Evolutionary conservation across 352 stramenopile species (phyloP).

Genomic region (Pythium phragmiticola): DNA sequence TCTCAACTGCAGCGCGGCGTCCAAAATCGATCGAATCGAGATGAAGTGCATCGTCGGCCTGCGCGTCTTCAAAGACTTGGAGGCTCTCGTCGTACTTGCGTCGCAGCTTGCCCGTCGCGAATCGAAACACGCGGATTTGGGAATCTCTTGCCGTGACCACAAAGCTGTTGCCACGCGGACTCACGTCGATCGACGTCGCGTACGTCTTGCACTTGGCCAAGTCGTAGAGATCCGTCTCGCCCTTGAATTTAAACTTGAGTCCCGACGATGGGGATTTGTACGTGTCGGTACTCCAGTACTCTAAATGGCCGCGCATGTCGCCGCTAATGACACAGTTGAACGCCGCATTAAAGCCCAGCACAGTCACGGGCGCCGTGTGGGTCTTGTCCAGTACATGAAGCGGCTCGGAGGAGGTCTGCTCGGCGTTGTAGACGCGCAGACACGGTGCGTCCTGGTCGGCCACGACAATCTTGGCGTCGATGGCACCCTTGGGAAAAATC

Average conservation of each 20-base stretch:
- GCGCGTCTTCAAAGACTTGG: conserved; percentile 86
- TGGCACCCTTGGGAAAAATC: conserved; percentile 59
- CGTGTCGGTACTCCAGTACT: conserved; percentile 91
- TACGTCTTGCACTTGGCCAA: conserved; percentile 92
- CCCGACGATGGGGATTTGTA: conserved; percentile 44
- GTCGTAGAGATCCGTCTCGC: conserved; percentile 96
- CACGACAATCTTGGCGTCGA: conserved; percentile 75
- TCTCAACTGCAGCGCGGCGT: conserved; percentile 81
- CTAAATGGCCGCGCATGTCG: conserved; percentile 92
- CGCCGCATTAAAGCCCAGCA: conserved; percentile 84
- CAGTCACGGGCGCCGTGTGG: conserved; percentile 91
- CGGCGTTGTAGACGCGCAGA: conserved; percentile 88
- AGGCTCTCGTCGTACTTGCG: conserved; percentile 90
- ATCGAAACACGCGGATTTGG: conserved; percentile 89
- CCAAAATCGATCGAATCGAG: conserved; percentile 89
- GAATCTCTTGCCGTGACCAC: conserved; percentile 86
- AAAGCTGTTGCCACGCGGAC: conserved; percentile 68
- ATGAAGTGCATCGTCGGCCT: conserved; percentile 67
- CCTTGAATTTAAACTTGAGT: conserved; percentile 91
- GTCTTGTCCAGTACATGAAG: conserved; percentile 73
- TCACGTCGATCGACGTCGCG: conserved; percentile 77
- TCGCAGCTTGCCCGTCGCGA: conserved; percentile 84
- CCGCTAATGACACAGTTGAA: conserved; percentile 90
- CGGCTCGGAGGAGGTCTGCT: conserved; percentile 50
- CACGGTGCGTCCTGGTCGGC: conserved; percentile 54